Conservation (phyloP, 257 asterid species). For the Plantago ovata region DNA sequence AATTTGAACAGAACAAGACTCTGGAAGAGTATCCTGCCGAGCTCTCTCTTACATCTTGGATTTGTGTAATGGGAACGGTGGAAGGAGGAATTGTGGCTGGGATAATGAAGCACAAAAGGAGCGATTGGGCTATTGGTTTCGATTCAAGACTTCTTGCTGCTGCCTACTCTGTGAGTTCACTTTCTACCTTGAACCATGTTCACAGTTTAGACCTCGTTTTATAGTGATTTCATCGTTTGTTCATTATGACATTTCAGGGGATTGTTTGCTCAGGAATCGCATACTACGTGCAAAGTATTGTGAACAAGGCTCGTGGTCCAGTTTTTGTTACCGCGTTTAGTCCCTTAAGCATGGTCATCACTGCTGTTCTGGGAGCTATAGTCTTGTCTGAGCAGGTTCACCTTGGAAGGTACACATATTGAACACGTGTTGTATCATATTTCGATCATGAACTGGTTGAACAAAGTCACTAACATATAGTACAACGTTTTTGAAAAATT, state of each 20-base stretch:
- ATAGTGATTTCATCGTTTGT: background rate
- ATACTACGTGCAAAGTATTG: constrained; percentile 71
- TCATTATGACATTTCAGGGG: constrained; percentile 36
- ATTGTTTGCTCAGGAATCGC: constrained; percentile 85
- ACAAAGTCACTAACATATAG: background rate
- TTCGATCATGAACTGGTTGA: background rate
- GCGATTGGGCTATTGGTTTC: constrained; percentile 78
- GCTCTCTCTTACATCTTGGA: constrained; percentile 55
- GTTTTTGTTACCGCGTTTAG: constrained; percentile 84
- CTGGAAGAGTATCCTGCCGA: constrained; percentile 79
- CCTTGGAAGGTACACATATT: constrained; percentile 57
- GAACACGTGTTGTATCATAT: no score
- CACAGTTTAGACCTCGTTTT: background rate
- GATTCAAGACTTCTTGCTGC: constrained; percentile 83
- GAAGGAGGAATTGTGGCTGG: constrained; percentile 75
- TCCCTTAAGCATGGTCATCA: constrained; percentile 72
- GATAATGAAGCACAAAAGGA: constrained; percentile 52
- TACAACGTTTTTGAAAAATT: background rate
- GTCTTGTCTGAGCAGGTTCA: constrained; percentile 66
- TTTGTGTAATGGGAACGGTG: constrained; percentile 62
- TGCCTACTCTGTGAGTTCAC: constrained; percentile 59
- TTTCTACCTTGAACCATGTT: background rate
- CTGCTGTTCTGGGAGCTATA: constrained; percentile 64
- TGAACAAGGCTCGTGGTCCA: constrained; percentile 65
- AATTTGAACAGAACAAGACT: constrained; percentile 53